These are phyloP conservation scores for Ostreobium quekettii DNA, from an alignment of 139 green algal species.

Conservation along the genomic window DNA sequence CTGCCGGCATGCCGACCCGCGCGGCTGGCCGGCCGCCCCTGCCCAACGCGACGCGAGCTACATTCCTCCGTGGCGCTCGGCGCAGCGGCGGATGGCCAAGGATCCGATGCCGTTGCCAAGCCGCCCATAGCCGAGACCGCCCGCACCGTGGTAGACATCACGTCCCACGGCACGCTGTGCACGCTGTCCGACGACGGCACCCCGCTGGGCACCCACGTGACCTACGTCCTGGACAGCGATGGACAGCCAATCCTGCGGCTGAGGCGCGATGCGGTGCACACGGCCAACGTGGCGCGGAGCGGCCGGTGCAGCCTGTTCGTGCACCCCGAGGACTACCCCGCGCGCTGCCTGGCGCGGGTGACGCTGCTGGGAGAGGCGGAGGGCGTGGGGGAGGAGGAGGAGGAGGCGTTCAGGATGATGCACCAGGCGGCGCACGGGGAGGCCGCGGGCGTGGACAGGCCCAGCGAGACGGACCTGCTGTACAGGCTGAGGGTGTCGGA, in stretches of 20 bases:
- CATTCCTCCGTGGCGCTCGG: too few relatives aligned
- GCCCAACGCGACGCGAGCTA: too few relatives aligned
- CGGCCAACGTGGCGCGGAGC: conserved; percentile 51
- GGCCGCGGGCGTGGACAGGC: conserved; percentile 36
- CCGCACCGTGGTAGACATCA: conserved; percentile 62
- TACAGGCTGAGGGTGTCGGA: conserved; percentile 19
- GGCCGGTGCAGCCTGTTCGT: conserved; percentile 68
- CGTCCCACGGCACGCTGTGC: conserved; percentile 60
- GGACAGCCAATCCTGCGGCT: conserved; percentile 64
- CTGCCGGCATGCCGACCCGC: too few relatives aligned
- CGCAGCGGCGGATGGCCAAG: too few relatives aligned
- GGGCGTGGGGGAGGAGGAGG: conserved; percentile 22
- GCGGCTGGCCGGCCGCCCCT: too few relatives aligned
- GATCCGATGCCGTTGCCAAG: too few relatives aligned
- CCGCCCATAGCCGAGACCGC: conserved; percentile 49
- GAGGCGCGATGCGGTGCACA: conserved; percentile 53
- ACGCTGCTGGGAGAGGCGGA: conserved; percentile 60
- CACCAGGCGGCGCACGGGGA: conserved; percentile 18
- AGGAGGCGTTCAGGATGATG: not conserved
- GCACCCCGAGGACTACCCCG: conserved; percentile 58
- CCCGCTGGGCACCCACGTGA: conserved; percentile 70
- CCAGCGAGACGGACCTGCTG: conserved; percentile 31
- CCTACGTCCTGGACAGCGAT: conserved; percentile 61
- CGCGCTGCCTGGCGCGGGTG: conserved; percentile 58
- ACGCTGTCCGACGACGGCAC: conserved; percentile 45